phyloP scores from a whole-genome alignment of 345 rosid species.

The Citrus cavaleriei region DNA sequence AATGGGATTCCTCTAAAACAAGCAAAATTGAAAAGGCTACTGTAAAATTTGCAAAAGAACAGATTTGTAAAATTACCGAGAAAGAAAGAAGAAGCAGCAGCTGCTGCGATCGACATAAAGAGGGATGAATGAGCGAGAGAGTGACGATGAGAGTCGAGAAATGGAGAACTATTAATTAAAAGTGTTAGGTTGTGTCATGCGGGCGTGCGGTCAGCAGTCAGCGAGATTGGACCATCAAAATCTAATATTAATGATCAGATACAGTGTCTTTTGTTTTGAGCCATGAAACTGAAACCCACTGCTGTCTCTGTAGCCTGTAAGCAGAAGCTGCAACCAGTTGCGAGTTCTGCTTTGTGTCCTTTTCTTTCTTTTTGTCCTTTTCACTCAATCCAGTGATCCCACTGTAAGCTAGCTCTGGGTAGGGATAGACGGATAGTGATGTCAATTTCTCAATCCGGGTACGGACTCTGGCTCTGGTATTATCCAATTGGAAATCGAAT shows the following conservation, averaged over 20 bases:
- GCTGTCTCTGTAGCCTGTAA: too few relatives aligned
- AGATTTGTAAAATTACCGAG: constrained; percentile 33
- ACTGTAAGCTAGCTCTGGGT: too few relatives aligned
- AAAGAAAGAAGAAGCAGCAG: constrained; percentile 62
- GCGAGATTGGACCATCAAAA: not conserved
- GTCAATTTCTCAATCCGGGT: not conserved
- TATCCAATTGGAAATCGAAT: not conserved
- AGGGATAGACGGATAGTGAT: not conserved
- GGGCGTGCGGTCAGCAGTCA: not conserved
- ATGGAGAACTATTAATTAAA: not conserved
- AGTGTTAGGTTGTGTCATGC: not conserved
- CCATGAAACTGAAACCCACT: not conserved
- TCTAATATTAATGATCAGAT: not conserved
- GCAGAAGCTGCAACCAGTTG: not conserved
- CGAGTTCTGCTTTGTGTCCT: not conserved
- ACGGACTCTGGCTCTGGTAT: not conserved
- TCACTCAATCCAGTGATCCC: too few relatives aligned
- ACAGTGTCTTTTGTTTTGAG: not conserved
- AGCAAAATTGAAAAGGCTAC: not conserved
- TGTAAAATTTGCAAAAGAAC: not conserved
- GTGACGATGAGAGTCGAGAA: not conserved
- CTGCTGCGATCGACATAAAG: constrained; percentile 72
- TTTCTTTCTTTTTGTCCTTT: not conserved
- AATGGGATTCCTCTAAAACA: not conserved
- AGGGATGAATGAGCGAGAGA: not conserved